Evolutionary conservation across 805 yeast genomes (phyloP), one percentile per base, ranked within the genome.

Genomic region (Candida fluviatilis): DNA sequence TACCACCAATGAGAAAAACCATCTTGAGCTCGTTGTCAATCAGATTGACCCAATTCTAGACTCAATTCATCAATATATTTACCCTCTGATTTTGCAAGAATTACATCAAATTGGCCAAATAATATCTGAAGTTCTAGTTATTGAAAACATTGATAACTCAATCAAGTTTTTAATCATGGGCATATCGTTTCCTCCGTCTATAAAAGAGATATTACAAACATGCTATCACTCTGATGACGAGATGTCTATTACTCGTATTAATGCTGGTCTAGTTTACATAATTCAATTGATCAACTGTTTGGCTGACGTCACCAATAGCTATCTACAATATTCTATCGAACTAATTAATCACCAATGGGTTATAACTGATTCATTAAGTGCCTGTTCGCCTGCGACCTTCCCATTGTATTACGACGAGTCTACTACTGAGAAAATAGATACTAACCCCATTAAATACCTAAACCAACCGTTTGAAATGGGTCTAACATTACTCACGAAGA

Each of bases 401-500:
- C 68, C 69, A 2, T 50, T 66, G 24, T 55, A 40, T 38, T 65
- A 58, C 42, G 58, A 57, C 31, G 36, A 47, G 2, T 35, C 34
- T 1, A 40, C 41, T 5, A 51, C 59, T 7, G 57, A 55, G 41
- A 46, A 45, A 26, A 19, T 45, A 5, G 35, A 25, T 2, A 21
- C 44, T n/a, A 33, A 33, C 14, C 35, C 23, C 5, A 21, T 15
- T 13, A 16, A 31, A 13, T 31, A 8, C 14, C 11, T 21, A 14
- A 58, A 63, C 39, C 46, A 49, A 23, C 45, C 43, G 7, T 64
- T 67, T 41, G 72, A 66, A 38, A 47, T 37, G 5, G 73, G 65
- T 1, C 43, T 68, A 11, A 42, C 39, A 15, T 49, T 66, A 26
- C 47, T 68, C 12, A 62, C 57, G 36, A 55, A 56, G 30, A 63